Base-by-base conservation (phyloP, 2,329 filamentous ascomycete species). In the Catunica adiposa region DNA sequence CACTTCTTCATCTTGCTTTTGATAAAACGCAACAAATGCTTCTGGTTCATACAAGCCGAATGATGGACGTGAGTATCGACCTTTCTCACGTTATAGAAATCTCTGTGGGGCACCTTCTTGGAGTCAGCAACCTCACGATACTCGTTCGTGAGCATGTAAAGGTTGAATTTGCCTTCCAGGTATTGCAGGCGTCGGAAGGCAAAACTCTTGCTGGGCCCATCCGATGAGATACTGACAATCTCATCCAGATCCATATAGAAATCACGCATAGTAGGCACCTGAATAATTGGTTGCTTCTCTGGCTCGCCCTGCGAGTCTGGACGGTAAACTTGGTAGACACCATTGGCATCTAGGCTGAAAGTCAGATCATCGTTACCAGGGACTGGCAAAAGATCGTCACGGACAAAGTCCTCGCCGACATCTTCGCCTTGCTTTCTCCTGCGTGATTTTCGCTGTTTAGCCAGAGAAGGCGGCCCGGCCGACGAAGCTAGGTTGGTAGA, bases 1-100 rank as follows among this genome's bases (percentile, higher is more conserved):
- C 80, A 92, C 69, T 95, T 98, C 77, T 96, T 97, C 88, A 98
- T 96, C 71, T 98, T 98, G 70, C 89, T 95, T 71, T 98, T 98
- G 73, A 98, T 98, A 70, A 98, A 98, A 55, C 92, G 87, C 59
- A 98, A 73, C 57, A 98, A 72, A 76, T 98, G 92, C 70, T 98
- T 98, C 69, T 98, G 92, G 66, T 98, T 98, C 92, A 98, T 98
- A 67, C 92, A 98, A 23, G 92, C 92, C 15, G 92, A 98, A 68
- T 98, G 92, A 66, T 98, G 92, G 62, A 98, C 92, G 75, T 98
- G 92, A 7, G 92, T 98, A 66, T 98, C 92, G 53, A 98, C 92
- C 68, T 98, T 98, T 66, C 92, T 80, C 51, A 98, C 92, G 65
- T 98, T 98, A 73, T 98, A 98, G 66, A 98, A 98, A 69, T 98